Base-by-base conservation (phyloP, 352 stramenopile genomes). In the Phytopythium vexans region DNA sequence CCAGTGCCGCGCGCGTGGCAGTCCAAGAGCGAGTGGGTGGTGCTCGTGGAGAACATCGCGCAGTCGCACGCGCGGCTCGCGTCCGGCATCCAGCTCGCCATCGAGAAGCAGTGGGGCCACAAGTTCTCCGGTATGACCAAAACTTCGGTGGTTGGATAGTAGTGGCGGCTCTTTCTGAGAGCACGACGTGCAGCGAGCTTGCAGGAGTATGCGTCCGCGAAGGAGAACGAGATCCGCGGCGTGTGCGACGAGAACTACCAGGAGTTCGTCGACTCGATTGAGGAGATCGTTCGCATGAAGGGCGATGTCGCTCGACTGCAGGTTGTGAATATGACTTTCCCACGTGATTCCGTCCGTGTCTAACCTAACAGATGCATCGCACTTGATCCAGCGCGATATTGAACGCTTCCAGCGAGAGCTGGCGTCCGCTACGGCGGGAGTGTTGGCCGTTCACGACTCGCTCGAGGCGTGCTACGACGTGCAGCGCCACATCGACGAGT, bases 251-350 rank as follows among this genome's bases (percentile, higher is more conserved):
- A 80, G 27, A 88, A 92, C 48, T 85, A 90, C 58, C 75, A 85
- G 51, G 79, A 92, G 45, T 89, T 90, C 46, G 79, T 89, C 36
- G 72, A 89, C 41, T 89, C 82, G 27, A 89, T 92, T 57, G 82
- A 92, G 51, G 82, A 92, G 50, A 86, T 90, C 59, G 77, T 90
- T 38, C 73, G 73, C 56, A 89, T 92, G 75, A 92, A 92, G 58
- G 63, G 64, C 21, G 82, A 90, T 45, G 74, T 89, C 49, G 70
- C 67, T 12, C 82, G 79, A 49, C 55, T 92, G 2, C 76, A 89
- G 74, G 79, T 86, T 27, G 7, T 7, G 15, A 0, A 14, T 6
- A 2, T 35, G 36, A 8, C 39, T 16, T 21, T 27, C n/a, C 3
- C 15, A 11, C 16, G 8, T 6, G 31, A 46, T 21, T 3, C 12